Conservation (phyloP, 768 basidiomycete species). For the Lactarius hatsudake region DNA sequence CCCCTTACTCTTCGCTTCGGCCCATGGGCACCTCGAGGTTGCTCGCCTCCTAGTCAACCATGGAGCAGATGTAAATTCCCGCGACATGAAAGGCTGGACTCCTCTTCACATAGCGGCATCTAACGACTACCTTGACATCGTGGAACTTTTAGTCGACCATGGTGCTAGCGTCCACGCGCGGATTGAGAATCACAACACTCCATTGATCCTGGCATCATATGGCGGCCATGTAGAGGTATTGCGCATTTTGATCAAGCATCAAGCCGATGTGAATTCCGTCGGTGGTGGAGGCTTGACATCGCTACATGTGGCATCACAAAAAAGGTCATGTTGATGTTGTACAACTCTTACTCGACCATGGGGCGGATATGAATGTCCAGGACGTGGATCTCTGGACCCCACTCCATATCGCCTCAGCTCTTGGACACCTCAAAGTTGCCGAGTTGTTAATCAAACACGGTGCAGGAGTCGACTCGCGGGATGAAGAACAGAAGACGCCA, state of each 20-base stretch:
- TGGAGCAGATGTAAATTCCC: neutral
- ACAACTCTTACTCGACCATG: neutral
- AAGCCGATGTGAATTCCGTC: neutral
- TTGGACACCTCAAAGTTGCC: neutral
- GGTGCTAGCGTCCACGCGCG: neutral
- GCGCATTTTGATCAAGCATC: too few relatives aligned
- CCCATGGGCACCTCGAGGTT: neutral
- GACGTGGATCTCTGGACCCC: neutral
- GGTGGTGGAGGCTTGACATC: neutral
- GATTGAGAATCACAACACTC: neutral
- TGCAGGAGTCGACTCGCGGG: neutral
- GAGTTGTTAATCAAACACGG: neutral
- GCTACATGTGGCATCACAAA: neutral
- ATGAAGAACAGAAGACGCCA: neutral
- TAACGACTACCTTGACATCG: slow-evolving; percentile 1
- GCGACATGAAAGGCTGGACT: too few relatives aligned
- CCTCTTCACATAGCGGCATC: neutral
- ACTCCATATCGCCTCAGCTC: neutral
- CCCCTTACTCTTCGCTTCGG: neutral
- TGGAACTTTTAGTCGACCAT: neutral
- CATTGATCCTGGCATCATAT: neutral
- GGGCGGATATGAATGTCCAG: neutral
- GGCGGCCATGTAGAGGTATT: neutral
- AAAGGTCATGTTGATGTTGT: neutral
- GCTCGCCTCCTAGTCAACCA: neutral